Conservation (phyloP, 176 grass and related monocot species). For the Bromus sterilis region DNA sequence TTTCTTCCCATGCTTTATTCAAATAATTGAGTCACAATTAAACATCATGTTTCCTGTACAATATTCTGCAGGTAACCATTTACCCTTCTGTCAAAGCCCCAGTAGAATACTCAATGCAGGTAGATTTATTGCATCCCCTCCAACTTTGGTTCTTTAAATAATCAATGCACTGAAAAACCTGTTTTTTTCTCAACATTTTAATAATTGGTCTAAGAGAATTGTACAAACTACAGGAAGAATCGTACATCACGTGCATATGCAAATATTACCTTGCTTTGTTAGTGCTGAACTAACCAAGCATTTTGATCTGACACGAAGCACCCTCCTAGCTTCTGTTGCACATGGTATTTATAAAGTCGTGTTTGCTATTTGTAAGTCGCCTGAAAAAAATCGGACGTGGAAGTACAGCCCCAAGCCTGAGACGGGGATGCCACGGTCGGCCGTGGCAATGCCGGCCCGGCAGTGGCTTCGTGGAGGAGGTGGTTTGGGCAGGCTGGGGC, state of each 20-base stretch:
- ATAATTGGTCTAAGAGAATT: not conserved
- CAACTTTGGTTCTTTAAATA: constrained; percentile 4
- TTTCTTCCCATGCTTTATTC: not conserved
- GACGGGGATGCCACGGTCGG: not conserved
- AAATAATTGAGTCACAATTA: not conserved
- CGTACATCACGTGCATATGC: not conserved
- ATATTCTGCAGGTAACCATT: constrained; percentile 49
- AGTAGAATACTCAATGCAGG: constrained; percentile 70
- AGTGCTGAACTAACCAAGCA: not conserved
- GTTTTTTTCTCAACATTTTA: constrained; percentile 1
- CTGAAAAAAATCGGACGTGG: not conserved
- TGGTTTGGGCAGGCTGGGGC: too few species aligned
- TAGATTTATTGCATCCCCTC: not conserved
- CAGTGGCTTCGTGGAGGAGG: too few species aligned
- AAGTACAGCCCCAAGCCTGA: not conserved
- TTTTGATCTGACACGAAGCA: not conserved
- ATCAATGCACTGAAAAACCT: not conserved
- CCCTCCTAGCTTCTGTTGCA: not conserved
- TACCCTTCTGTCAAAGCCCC: constrained; percentile 76
- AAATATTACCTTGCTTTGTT: not conserved
- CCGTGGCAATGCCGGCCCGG: too few species aligned
- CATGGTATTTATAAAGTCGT: not conserved
- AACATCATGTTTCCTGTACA: not conserved
- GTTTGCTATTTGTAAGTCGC: not conserved
- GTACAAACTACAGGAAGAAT: not conserved